Conservation (phyloP, 331 rosid species). For the Spiraea crenata region DNA sequence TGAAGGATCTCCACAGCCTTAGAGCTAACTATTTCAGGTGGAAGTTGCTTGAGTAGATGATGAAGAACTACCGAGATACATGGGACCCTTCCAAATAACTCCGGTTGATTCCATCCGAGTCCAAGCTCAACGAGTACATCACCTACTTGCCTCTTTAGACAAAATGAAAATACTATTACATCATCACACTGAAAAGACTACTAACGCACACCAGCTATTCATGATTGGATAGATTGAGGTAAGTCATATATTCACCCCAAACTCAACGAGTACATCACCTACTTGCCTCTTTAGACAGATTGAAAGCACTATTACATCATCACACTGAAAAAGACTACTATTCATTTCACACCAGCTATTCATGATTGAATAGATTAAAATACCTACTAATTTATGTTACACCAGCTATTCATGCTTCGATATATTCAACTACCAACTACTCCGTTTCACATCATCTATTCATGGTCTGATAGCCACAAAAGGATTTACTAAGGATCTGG, state of each 20-base stretch:
- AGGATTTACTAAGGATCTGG: too few species aligned
- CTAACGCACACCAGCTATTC: not conserved
- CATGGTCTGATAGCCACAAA: too few species aligned
- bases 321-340: not conserved
- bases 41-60: conserved; percentile 86
- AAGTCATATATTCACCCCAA: conserved; percentile 40
- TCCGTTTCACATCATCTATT: too few species aligned
- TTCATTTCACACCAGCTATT: not conserved
- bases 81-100: conserved; percentile 43
- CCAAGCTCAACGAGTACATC: conserved; percentile 72
- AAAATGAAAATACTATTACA: conserved; percentile 8
- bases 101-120: conserved; percentile 51
- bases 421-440: not conserved
- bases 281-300: conserved; percentile 48
- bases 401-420: conserved; percentile 11
- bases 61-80: conserved; percentile 78
- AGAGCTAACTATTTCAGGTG: conserved; percentile 57
- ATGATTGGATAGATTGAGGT: too few species aligned
- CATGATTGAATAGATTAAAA: conserved; percentile 3
- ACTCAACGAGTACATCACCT: conserved; percentile 53
- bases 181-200: conserved; percentile 1
- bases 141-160: conserved; percentile 48
- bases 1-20: conserved; percentile 59
- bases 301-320: conserved; percentile 7
- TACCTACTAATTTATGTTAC: conserved; percentile 6